Base-by-base conservation (phyloP, 495 filamentous ascomycete species). In the Lasiosphaeria miniovina region DNA sequence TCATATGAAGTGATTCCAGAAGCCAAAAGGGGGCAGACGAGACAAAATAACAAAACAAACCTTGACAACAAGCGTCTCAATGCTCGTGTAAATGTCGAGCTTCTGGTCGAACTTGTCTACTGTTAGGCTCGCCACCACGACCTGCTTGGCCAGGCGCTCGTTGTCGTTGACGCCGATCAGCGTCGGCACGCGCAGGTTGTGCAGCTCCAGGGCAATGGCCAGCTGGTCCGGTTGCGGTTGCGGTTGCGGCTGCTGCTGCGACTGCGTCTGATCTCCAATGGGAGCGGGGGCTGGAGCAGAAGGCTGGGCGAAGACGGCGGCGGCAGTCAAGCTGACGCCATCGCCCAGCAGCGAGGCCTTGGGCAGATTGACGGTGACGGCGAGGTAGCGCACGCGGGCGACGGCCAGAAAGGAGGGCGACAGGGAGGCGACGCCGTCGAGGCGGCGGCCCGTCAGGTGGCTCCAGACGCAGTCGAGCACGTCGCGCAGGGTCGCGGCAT, bases 131-230 rank as follows among this genome's bases (percentile, higher is more conserved):
- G 75, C 76, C 6, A 84, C 63, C 0, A 88, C 72, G 54, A 84
- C 74, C 73, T 89, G 86, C 74, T 82, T 86, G 32, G 71, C 74
- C 24, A 57, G 17, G 49, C 85, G 64, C 73, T 89, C 86, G 63
- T 87, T 81, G 1, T 61, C 48, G 61, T 88, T 87, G 9, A 89
- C 74, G 3, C 86, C 86, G 33, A 89, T 75, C 40, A 89, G 58
- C 17, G 79, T 79, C 51, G 85, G 82, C 14, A 87, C 70, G n/a
- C 73, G 72, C 24, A 88, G 61, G 35, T 78, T 74, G 59, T 75
- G 64, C 17, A 82, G 61, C 5, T 61, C 52, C 49, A 77, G 52
- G 48, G 62, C 62, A n/a, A 71, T 53, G 7, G 67, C 66, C 36
- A 65, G 71, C 54, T 65, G 24, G 52, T 65, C 33, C 67, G 24